Percentiles rank a stretch among this genome's conserved stretches.
These are phyloP conservation scores for Pichia terricola DNA, from an alignment of 1,139 yeast genomes.

Conservation along the genomic window DNA sequence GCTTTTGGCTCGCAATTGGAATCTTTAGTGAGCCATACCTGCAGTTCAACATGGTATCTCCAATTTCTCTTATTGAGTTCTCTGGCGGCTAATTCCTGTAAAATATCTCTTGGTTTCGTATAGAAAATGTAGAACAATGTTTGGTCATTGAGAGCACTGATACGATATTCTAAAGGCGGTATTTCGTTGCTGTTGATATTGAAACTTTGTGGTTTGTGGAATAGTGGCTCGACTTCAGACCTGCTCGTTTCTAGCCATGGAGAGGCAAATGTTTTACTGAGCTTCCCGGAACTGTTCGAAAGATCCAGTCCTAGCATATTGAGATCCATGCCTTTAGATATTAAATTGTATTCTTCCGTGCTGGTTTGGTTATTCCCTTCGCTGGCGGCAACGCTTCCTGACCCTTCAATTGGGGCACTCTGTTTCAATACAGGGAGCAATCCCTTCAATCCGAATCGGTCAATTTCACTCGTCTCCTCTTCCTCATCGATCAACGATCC, in stretches of 20 bases:
- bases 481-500: not conserved
- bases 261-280: constrained; percentile 69
- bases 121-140: constrained; percentile 90
- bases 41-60: constrained; percentile 93
- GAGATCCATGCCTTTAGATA: constrained; percentile 70
- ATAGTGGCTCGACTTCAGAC: constrained; percentile 84
- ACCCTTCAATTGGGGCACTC: no score
- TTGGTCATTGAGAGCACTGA: constrained; percentile 77
- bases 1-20: constrained; percentile 83
- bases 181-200: constrained; percentile 34
- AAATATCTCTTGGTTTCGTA: constrained; percentile 83
- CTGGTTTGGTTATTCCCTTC: no score
- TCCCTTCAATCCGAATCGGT: constrained; percentile 68
- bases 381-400: no score
- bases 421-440: constrained; percentile 45
- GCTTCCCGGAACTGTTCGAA: constrained; percentile 31
- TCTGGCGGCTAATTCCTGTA: constrained; percentile 90
- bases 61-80: constrained; percentile 84
- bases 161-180: constrained; percentile 50
- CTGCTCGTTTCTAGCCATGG: constrained; percentile 94
- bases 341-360: not conserved
- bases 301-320: constrained; percentile 66
- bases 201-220: constrained; percentile 50
- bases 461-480: constrained; percentile 25
- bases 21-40: constrained; percentile 95